These are phyloP conservation scores for Wickerhamiella alocasiicola DNA, from an alignment of 805 yeast species.

Conservation along the genomic window DNA sequence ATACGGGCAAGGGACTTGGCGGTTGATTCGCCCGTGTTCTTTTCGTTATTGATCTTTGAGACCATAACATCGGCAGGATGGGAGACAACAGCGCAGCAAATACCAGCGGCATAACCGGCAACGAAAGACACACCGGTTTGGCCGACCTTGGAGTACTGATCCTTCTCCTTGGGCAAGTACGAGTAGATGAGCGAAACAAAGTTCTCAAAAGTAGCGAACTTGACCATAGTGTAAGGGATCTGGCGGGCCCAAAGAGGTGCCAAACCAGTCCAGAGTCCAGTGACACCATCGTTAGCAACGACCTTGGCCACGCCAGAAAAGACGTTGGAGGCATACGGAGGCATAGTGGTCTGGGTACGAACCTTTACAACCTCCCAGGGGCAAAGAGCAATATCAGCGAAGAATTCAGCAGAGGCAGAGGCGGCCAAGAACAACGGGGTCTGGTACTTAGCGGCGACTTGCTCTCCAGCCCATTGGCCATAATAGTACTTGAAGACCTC, in stretches of 20 bases:
- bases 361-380: conserved; percentile 81
- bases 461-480: conserved; percentile 43
- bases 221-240: conserved; percentile 82
- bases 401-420: conserved; percentile 71
- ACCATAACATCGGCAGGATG: conserved; percentile 92
- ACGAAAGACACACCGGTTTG: conserved; percentile 76
- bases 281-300: conserved; percentile 43
- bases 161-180: conserved; percentile 49
- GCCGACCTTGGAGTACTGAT: conserved; percentile 46
- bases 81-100: conserved; percentile 72
- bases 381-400: conserved; percentile 70
- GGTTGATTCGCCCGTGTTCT: conserved; percentile 41
- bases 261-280: conserved; percentile 60
- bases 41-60: conserved; percentile 62
- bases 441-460: conserved; percentile 39
- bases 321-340: conserved; percentile 52
- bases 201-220: conserved; percentile 72
- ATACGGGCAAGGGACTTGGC: conserved; percentile 49
- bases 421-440: conserved; percentile 60
- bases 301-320: conserved; percentile 48
- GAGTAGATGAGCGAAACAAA: conserved; percentile 61
- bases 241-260: conserved; percentile 79
- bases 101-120: conserved; percentile 85
- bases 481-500: conserved; percentile 66
- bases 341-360: conserved; percentile 72